Evolutionary conservation across 164 flowering plant genomes (phyloP), one percentile per base, ranked within the genome.

Genomic region (Magnolia officinalis): DNA sequence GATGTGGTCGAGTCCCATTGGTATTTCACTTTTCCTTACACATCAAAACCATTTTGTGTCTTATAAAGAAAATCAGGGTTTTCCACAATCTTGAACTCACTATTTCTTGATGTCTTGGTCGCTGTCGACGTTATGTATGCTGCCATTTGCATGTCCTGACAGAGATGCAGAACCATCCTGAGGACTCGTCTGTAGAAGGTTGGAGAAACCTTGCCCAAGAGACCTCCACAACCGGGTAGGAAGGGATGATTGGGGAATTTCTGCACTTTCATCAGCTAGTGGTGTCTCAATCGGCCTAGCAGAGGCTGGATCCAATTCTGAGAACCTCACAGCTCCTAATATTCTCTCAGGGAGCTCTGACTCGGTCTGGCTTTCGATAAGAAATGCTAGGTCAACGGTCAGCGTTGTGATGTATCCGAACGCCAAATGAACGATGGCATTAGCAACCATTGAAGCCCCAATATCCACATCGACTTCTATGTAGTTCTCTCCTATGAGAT

Each of bases 391-490:
- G 84, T 95, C 98, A 64, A 95, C 97, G 2, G 97, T 92, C 72
- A 95, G 74, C 18, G 89, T 83, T n/a, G 92, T 84, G 19, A 95
- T 81, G 84, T 95, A 93, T 58, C 97, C 97, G 80, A 89, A 91
- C 37, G 97, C 97, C 78, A 95, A 80, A 84, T 92, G 98, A 78
- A 95, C 94, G 52, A 95, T 92, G 14, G 98, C 97, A 82, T 85
- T 93, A 14, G 97, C 98, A 75, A 95, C 90, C 91, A 95, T 84
- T 8, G 98, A 95, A 63, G 97, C 91, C 66, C 97, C 98, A 52
- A 75, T 75, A 37, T 75, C 77, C 23, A 67, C 72, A 52, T 75
- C 97, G 63, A 93, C 91, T 86, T 95, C 95, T 18, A 89, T 4
- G 55, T 83, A 91, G 75, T 91, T 87, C 21, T 88, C 89, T 52